Base-by-base conservation (phyloP, 1,284 basidiomycete genomes). In the Ganoderma meredithae region DNA sequence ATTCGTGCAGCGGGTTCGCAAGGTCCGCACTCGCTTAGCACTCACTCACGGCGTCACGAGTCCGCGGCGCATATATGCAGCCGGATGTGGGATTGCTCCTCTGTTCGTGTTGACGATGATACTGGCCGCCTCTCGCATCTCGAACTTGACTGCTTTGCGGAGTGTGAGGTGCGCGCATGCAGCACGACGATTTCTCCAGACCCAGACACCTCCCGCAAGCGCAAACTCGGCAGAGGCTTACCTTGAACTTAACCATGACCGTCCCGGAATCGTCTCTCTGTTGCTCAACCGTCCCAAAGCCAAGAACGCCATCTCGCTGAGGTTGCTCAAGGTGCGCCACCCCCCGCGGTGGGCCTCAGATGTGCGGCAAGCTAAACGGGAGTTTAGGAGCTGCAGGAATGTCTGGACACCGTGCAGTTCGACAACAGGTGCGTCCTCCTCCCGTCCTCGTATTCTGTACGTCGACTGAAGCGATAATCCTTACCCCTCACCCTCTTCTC, bases 251-350 rank as follows among this genome's bases (percentile, higher is more conserved):
- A 82, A 79, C 8, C 69, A 75, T 36, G 77, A 79, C 17, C 74
- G 80, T 62, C 85, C 88, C 1, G 90, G 90, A 7, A 82, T 94
- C 63, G 83, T 85, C n/a, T 90, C 85, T 70, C 82, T 94, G 27
- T 86, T 85, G 43, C 85, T 98, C 72, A 95, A 97, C 76, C 85
- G 95, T 65, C 93, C 95, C 3, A 85, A 92, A 72, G 90, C 90
- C 71, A 96, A 92, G 85, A 98, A 98, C 82, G 95, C 96, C 22
- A 94, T 98, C 65, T 95, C 93, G 6, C 81, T 89, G 66, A 84
- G 84, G 36, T 85, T 98, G 73, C 83, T 97, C 52, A 83, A 88
- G 80, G 93, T 91, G 64, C 71, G 74, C 40, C 25, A 19, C 2
- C 25, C 41, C 15, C 67, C 25, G 12, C 13, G 4, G 47, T 10